phyloP scores from a whole-genome alignment of 495 filamentous ascomycete species.

The Penicillium maclennaniae region DNA sequence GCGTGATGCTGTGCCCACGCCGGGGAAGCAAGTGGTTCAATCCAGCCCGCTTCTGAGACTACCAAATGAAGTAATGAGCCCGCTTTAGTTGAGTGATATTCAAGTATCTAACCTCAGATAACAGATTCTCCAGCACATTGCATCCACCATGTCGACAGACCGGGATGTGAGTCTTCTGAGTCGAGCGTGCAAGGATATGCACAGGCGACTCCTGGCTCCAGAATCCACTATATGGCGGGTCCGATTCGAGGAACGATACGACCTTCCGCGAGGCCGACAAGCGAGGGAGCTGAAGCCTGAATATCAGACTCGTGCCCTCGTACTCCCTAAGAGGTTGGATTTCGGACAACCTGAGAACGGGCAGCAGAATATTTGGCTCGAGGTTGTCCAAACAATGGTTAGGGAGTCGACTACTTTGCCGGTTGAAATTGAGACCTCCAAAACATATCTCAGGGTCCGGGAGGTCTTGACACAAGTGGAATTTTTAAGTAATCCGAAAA shows the following conservation, averaged over 20 bases:
- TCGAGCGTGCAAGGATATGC: constrained; percentile 22
- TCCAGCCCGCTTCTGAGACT: constrained; percentile 13
- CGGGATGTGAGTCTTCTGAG: constrained; percentile 30
- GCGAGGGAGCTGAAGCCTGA: constrained; percentile 26
- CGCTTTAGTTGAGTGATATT: neutral
- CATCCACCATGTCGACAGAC: constrained; percentile 30
- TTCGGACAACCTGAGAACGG: constrained; percentile 18
- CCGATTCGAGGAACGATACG: constrained; percentile 34
- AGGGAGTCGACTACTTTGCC: constrained; percentile 14
- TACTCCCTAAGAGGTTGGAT: constrained; percentile 18
- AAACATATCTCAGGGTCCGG: constrained; percentile 22
- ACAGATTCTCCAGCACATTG: constrained; percentile 41
- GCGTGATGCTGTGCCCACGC: too few species aligned
- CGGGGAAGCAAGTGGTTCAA: neutral
- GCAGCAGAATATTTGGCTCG: constrained; percentile 26
- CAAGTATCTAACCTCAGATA: neutral
- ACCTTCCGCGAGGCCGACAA: constrained; percentile 18
- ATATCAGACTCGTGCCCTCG: constrained; percentile 32
- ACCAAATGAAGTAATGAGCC: constrained; percentile 25
- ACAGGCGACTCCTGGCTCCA: constrained; percentile 11
- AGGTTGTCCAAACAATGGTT: constrained; percentile 29
- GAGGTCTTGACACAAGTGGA: constrained; percentile 10
- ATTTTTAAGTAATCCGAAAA: constrained; percentile 25
- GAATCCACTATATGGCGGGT: constrained; percentile 32
- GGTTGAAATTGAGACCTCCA: constrained; percentile 11